Evolutionary conservation across 75 land plant genomes (phyloP).

Genomic region (Sequoia sempervirens): DNA sequence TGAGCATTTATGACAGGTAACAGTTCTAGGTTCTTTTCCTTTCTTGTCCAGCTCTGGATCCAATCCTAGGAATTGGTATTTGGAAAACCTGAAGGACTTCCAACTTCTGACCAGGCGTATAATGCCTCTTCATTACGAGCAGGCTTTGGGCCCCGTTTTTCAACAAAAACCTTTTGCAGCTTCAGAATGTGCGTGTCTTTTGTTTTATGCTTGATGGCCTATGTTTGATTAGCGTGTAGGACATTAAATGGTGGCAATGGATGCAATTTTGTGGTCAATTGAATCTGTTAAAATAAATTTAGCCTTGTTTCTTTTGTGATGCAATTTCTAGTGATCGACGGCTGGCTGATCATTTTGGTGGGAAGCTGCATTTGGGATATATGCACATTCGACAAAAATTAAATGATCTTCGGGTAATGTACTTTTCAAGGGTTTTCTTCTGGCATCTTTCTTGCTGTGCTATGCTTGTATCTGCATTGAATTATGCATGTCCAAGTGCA

Average conservation of each 20-base stretch:
- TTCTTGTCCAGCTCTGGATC: neutral
- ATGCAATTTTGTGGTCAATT: neutral
- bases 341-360: conserved; percentile 96
- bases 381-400: conserved; percentile 95
- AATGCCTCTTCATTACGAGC: conserved; percentile 72
- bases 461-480: neutral
- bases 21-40: neutral
- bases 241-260: neutral
- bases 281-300: neutral
- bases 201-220: conserved; percentile 41
- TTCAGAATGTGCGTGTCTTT: conserved; percentile 69
- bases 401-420: conserved; percentile 74
- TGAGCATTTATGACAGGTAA: conserved; percentile 97
- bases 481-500: neutral
- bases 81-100: conserved; percentile 40
- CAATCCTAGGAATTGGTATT: conserved; percentile 17
- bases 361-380: conserved; percentile 93
- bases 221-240: conserved; percentile 25
- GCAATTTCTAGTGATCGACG: conserved; percentile 73
- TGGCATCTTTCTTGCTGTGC: neutral
- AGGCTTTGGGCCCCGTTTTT: conserved; percentile 73
- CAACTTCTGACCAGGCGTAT: conserved; percentile 47
- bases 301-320: conserved; percentile 5
- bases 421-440: neutral
- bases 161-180: conserved; percentile 69